Conservation (phyloP, 108 stramenopile genomes). For the Nitzschia sp. region DNA sequence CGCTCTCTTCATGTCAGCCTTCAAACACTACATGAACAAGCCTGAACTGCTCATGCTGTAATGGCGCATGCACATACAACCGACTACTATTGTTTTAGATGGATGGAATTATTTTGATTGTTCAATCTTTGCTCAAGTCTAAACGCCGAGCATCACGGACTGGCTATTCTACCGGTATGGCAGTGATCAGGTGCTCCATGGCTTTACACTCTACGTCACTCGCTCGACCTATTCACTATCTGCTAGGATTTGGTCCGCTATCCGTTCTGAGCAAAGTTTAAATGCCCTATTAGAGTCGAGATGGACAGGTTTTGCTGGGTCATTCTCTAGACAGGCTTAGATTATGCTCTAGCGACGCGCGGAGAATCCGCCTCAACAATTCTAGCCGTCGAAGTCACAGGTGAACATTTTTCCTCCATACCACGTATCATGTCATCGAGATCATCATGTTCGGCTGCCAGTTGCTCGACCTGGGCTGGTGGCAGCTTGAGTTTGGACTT, state of each 20-base stretch:
- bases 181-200: no score
- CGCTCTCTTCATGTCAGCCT: slow-evolving; percentile 93
- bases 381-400: neutral
- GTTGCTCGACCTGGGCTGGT: slow-evolving; percentile 57
- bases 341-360: neutral
- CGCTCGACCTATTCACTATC: neutral
- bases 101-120: no score
- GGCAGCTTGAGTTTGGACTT: slow-evolving; percentile 23
- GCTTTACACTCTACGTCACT: neutral
- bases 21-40: slow-evolving; percentile 90
- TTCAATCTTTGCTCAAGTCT: no score
- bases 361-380: slow-evolving; percentile 5
- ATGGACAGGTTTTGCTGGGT: no score
- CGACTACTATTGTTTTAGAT: neutral
- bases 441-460: slow-evolving; percentile 47
- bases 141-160: no score
- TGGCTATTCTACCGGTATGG: no score
- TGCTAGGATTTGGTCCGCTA: no score
- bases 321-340: no score
- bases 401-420: slow-evolving; percentile 22
- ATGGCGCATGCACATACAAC: neutral
- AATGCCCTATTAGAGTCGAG: no score
- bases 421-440: slow-evolving; percentile 40
- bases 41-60: slow-evolving; percentile 70
- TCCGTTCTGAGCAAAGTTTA: no score